Base-by-base conservation (phyloP, 306 rosid genomes). In the Trifolium dubium region DNA sequence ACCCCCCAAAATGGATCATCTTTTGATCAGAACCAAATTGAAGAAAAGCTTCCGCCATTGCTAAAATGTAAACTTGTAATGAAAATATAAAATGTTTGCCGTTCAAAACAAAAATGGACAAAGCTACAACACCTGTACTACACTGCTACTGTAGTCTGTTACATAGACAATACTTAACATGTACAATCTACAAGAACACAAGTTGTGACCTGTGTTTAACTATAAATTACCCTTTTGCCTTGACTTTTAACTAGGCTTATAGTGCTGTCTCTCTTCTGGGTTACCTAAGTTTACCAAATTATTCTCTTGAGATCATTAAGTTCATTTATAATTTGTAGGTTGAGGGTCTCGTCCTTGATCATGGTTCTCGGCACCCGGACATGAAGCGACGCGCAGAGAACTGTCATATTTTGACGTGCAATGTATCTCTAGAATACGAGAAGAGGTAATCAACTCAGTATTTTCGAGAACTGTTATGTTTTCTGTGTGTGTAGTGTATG, bases 301-400 rank as follows among this genome's bases (percentile, higher is more conserved):
- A n/a, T 41, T 34, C 55, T 69, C 66, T 59, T 56, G 64, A 32
- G 37, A 31, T 56, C 65, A 58, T 63, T 74, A 6, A 66, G 60
- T 41, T 83, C 50, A 50, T 29, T 39, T 4, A 10, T 73, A 18
- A 34, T 63, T 70, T 73, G 35, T 87, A 94, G 99, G 95, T 94
- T 74, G 95, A 94, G 81, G 99, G 99, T 79, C 96, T 94, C 75
- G 99, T 94, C 78, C 99, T 94, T 69, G 99, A 94, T 85, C 99
- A 94, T 69, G 99, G 99, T 75, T 92, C 99, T 64, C 88, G 99
- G 80, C 99, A 94, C 81, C 99, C 99, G 54, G 99, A 94, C 83
- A 92, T 94, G 99, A 94, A 94, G 82, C 90, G 97, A 28, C 80
- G 89, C 3, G 99, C 99, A 41, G 97, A 94, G 82, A 94, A 94